Evolutionary conservation across 306 rosid species (phyloP).

Genomic region (Aeschynomene evenia): DNA sequence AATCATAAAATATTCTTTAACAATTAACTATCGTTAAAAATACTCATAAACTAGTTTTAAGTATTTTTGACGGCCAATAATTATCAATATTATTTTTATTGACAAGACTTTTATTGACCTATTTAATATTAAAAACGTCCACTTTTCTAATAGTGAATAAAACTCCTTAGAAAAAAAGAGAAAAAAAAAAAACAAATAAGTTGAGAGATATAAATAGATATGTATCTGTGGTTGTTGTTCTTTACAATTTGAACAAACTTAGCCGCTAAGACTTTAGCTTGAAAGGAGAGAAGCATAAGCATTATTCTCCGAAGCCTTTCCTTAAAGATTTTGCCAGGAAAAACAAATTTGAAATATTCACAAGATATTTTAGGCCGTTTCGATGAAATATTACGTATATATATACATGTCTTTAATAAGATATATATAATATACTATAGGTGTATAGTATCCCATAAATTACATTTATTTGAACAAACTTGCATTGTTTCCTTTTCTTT

Average conservation of each 20-base stretch:
- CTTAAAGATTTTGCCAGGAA: background rate
- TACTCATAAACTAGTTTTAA: no score
- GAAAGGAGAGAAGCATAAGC: background rate
- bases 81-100: no score
- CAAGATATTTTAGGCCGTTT: background rate
- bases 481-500: background rate
- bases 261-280: constrained; percentile 12
- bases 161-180: no score
- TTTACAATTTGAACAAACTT: constrained; percentile 11
- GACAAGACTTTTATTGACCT: no score
- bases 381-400: background rate
- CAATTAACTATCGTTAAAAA: no score
- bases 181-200: background rate
- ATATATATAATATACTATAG: no score
- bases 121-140: no score
- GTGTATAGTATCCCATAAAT: background rate
- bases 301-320: constrained; percentile 8
- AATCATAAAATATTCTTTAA: no score
- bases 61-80: no score
- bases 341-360: background rate
- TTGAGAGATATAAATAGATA: constrained; percentile 1
- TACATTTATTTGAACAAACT: background rate
- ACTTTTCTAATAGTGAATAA: no score
- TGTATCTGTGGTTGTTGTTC: background rate
- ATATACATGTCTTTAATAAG: no score